Evolutionary conservation across 2,329 filamentous ascomycete species (phyloP), one percentile per base, ranked within the genome.

Genomic region (Sordariomycetes sp.): DNA sequence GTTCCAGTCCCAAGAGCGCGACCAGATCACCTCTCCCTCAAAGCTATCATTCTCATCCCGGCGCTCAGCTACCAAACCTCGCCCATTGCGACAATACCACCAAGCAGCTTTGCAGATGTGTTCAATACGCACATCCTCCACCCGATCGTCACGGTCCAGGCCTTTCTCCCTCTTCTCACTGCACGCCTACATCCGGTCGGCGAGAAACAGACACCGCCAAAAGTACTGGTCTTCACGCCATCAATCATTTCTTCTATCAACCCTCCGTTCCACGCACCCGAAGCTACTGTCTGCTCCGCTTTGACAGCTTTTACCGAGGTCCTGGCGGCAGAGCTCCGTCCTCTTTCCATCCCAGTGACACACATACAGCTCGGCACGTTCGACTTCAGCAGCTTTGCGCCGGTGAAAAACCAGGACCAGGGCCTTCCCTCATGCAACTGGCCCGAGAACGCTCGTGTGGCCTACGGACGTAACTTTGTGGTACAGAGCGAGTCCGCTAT

Each of bases 311-410:
- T 96, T 67, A 87, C 89, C 32, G 81, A 87, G 55, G 88, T 90
- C 0, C 77, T 97, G 12, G 80, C 87, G 15, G 84, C 84, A 57
- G 94, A 97, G 74, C 79, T 96, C 48, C 77, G 80, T 3, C 84
- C 89, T 3, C 77, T 94, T 39, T 80, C 79, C 56, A 86, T 96
- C 56, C 81, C 86, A 45, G 87, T 96, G 22, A 87, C 87, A 1
- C 90, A 96, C 67, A 79, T 99, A 68, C 90, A 92, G 70, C 83
- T 97, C 1, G 94, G 94, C 59, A 91, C 89, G 24, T 90, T 99
- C 67, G 92, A 97, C 70, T 84, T 92, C 64, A 82, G 84, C 7
- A 77, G 84, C 61, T 84, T 85, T 70, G 77, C 77, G 2, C 79
- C 78, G 32, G 62, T 52, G 64, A 69, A 28, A 17, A 34, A 17